phyloP scores from a whole-genome alignment of 441 rosid genomes.

The Adansonia grandidieri region DNA sequence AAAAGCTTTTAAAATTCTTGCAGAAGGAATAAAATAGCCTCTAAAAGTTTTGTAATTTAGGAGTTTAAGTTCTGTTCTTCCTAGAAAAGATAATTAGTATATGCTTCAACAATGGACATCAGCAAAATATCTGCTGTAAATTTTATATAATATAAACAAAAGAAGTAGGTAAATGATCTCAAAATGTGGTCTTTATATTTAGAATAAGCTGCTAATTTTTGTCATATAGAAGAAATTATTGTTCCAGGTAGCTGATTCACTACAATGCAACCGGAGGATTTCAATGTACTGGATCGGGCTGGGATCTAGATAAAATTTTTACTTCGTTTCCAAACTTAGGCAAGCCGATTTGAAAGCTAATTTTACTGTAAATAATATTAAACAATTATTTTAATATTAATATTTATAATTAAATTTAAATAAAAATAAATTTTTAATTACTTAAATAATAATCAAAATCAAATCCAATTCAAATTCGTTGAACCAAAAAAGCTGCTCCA shows the following conservation, averaged over 20 bases:
- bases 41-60: not conserved
- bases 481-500: too few species aligned
- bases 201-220: not conserved
- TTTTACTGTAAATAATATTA: too few species aligned
- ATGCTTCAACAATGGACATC: slow-evolving; percentile 12
- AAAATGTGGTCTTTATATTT: not conserved
- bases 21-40: slow-evolving; percentile 22
- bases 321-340: too few species aligned
- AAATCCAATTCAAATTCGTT: too few species aligned
- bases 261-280: not conserved
- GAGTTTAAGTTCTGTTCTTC: not conserved
- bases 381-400: too few species aligned
- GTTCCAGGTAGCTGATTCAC: not conserved
- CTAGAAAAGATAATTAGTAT: not conserved
- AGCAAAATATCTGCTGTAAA: slow-evolving; percentile 25
- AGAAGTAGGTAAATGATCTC: not conserved
- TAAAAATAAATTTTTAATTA: too few species aligned
- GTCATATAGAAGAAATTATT: not conserved
- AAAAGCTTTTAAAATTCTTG: not conserved
- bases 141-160: not conserved
- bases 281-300: not conserved
- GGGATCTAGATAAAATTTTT: too few species aligned
- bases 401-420: too few species aligned
- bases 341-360: too few species aligned
- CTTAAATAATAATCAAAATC: too few species aligned